Base-by-base conservation (phyloP, 164 flowering plant species). In the Litsea cubeba region DNA sequence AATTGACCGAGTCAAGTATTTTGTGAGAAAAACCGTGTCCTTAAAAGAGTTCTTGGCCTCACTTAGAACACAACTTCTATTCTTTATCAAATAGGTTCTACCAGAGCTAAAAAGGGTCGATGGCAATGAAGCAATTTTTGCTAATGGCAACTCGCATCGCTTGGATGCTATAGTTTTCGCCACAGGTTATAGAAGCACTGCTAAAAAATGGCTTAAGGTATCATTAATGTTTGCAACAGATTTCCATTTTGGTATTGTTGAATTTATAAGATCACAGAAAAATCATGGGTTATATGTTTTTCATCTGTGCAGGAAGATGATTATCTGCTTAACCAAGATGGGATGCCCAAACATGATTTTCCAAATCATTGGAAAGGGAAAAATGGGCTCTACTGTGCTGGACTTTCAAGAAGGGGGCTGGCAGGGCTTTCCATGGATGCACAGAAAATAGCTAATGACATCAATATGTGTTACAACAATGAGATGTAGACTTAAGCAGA, bases 381-480 rank as follows among this genome's bases (percentile, higher is more conserved):
- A 66, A 14, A 5, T 26, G 12, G 15, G 8, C 69, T 65, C 25
- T 14, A 24, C 40, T 65, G 25, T 65, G 7, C 5, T 63, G 14
- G 26, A 25, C 15, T 12, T 22, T 63, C 22, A 22, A 58, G 10
- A 58, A 22, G 22, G 20, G 63, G 63, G 63, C 20, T 58, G 63
- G 22, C 20, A 18, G 63, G 20, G 24, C 5, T 20, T 17, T 25
- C 67, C 67, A 23, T n/a, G 25, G 15, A 23, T 22, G 12, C 24
- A 23, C 25, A 12, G 67, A 3, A n/a, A 35, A 2, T 35, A 35
- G 46, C 93, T 4, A 64, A 87, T 63, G 86, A 90, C 62, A 90
- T 92, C 75, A 86, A 88, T 2, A 17, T 3, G 69, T 32, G 18
- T 20, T 65, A 68, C 10, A 18, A 0, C 35, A 68, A 54, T 18